Evolutionary conservation across 148 eudicot species (phyloP).

Genomic region (Diospyros kaki): DNA sequence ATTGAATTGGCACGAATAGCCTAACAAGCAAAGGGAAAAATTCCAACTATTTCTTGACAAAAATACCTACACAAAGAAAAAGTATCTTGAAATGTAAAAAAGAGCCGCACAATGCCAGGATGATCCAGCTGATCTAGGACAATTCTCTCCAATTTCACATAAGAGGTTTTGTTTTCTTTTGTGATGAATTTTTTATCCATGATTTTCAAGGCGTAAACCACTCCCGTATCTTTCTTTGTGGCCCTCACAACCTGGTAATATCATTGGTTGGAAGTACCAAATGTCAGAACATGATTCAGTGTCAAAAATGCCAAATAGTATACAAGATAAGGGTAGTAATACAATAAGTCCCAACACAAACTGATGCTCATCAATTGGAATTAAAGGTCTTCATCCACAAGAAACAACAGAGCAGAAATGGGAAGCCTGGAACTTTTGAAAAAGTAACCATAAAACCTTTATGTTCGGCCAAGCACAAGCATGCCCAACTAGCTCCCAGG

Average conservation of each 20-base stretch:
- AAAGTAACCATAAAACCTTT: no score
- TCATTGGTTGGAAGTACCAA: not conserved
- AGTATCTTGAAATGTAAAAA: slow-evolving; percentile 93
- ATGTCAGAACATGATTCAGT: not conserved
- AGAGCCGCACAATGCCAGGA: slow-evolving; percentile 86
- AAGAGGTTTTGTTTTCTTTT: slow-evolving; percentile 96
- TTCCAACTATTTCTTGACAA: not conserved
- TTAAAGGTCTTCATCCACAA: no score
- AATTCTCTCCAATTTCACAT: slow-evolving; percentile 92
- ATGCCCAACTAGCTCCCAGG: no score
- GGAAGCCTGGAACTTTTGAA: no score
- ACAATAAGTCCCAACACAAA: no score
- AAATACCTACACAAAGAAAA: slow-evolving; percentile 85
- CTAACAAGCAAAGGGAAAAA: slow-evolving; percentile 1
- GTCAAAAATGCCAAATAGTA: not conserved
- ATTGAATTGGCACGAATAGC: no score
- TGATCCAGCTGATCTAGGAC: slow-evolving; percentile 96
- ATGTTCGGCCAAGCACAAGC: no score
- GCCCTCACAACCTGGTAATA: slow-evolving; percentile 81
- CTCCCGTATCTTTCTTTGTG: slow-evolving; percentile 84
- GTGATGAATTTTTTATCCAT: slow-evolving; percentile 99
- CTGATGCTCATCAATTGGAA: no score
- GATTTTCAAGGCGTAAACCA: slow-evolving; percentile 86
- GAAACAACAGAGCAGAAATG: no score
- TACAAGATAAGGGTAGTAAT: not conserved